phyloP scores from a whole-genome alignment of 768 basidiomycete genomes.

The Rhizopogon vulgaris region DNA sequence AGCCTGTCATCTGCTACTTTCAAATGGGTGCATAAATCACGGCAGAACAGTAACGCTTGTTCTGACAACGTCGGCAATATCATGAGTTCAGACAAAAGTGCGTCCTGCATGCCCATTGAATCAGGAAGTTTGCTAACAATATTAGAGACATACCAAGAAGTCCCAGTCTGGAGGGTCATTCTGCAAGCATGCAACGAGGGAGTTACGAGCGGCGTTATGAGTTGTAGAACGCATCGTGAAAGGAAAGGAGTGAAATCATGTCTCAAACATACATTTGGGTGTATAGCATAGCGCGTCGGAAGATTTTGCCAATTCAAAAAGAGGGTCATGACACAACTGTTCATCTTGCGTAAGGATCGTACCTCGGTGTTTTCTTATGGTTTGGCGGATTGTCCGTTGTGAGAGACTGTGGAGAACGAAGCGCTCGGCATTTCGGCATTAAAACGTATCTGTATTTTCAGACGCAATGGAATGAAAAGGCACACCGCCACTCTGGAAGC shows the following conservation, averaged over 20 bases:
- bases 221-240: not conserved
- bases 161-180: constrained; percentile 26
- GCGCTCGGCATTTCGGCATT: constrained; percentile 27
- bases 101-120: not conserved
- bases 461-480: not conserved
- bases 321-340: constrained; percentile 16
- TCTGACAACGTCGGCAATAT: constrained; percentile 15
- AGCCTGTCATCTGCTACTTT: constrained; percentile 20
- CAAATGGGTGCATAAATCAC: constrained; percentile 26
- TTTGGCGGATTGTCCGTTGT: constrained; percentile 18
- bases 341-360: constrained; percentile 24
- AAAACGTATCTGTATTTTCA: not conserved
- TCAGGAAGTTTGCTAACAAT: not conserved
- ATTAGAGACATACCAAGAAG: constrained; percentile 19
- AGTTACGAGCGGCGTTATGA: not conserved
- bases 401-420: constrained; percentile 30
- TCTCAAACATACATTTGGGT: not conserved
- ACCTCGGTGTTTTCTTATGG: constrained; percentile 24
- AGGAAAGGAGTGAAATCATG: not conserved
- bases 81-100: not conserved
- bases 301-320: constrained; percentile 6
- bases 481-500: not conserved
- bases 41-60: constrained; percentile 24
- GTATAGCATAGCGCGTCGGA: not conserved
- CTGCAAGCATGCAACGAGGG: constrained; percentile 15